Conservation (phyloP, 352 stramenopile species). For the Phytopythium kandeliae region DNA sequence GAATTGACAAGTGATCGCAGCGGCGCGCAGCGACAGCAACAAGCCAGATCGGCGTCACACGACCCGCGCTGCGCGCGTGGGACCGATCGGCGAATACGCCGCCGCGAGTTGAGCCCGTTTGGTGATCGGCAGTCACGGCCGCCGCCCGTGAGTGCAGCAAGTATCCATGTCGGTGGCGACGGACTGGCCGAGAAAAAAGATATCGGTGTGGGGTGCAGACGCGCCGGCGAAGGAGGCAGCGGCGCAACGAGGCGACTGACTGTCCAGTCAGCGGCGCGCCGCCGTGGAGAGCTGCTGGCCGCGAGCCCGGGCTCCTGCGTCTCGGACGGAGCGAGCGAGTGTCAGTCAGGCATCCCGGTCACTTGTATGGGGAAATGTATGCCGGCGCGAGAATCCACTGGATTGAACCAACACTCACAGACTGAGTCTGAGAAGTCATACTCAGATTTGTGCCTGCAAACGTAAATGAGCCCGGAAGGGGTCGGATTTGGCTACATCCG, state of each 20-base stretch:
- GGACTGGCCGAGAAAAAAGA: neutral
- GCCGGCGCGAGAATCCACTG: neutral
- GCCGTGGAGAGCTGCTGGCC: too few relatives aligned
- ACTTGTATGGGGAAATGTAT: neutral
- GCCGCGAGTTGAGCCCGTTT: neutral
- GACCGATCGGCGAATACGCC: too few relatives aligned
- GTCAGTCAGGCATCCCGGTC: too few relatives aligned
- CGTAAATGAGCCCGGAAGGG: slow-evolving; percentile 1
- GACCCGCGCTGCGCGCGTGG: too few relatives aligned
- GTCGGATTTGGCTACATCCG: slow-evolving; percentile 3
- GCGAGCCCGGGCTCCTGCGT: too few relatives aligned
- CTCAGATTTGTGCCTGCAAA: too few relatives aligned
- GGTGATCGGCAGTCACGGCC: neutral
- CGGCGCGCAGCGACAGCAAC: neutral
- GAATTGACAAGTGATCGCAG: slow-evolving; percentile 14
- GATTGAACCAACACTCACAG: neutral
- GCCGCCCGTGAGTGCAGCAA: slow-evolving; percentile 3
- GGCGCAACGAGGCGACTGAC: neutral
- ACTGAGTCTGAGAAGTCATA: slow-evolving; percentile 8
- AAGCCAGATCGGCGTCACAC: too few relatives aligned
- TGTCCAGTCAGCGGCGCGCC: too few relatives aligned
- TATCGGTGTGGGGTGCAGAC: neutral
- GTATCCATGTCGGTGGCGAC: slow-evolving; percentile 5
- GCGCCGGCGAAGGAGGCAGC: neutral
- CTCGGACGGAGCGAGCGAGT: too few relatives aligned